A percentile compares a stretch with the other conserved stretches of the same genome.
Conservation (phyloP, 73 alveolate genomes). For the Tetrahymena elliotti region DNA sequence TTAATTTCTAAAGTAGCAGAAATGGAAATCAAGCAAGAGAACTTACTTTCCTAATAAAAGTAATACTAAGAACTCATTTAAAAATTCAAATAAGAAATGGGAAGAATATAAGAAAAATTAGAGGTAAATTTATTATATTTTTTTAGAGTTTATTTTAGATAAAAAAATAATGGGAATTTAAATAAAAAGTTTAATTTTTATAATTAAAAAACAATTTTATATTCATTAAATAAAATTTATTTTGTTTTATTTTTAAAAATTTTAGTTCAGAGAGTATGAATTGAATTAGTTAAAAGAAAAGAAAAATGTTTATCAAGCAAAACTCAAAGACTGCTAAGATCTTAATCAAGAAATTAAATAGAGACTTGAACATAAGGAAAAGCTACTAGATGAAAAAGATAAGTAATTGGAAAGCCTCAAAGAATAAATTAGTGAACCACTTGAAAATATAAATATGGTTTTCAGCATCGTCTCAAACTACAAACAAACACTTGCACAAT, state of each 20-base stretch:
- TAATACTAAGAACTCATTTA: neutral
- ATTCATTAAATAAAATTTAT: too few species aligned
- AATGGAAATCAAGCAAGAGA: neutral
- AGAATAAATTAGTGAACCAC: neutral
- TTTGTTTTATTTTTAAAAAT: too few species aligned
- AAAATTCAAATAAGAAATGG: neutral
- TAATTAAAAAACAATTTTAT: neutral
- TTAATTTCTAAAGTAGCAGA: neutral
- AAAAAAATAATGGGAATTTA: neutral
- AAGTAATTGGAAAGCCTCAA: neutral
- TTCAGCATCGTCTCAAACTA: neutral
- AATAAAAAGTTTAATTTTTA: neutral
- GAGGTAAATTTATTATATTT: neutral
- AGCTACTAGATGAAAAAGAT: neutral
- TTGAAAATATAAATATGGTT: neutral
- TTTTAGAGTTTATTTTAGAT: too few species aligned
- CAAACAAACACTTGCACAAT: neutral
- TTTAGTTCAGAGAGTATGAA: neutral
- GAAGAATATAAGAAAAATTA: neutral
- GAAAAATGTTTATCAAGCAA: neutral
- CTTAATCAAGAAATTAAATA: neutral
- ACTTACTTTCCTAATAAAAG: neutral
- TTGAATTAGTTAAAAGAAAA: neutral
- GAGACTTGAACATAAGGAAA: neutral
- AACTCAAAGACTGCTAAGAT: neutral